These are phyloP conservation scores for Chara braunii DNA, from an alignment of 139 green algal genomes.

Conservation along the genomic window DNA sequence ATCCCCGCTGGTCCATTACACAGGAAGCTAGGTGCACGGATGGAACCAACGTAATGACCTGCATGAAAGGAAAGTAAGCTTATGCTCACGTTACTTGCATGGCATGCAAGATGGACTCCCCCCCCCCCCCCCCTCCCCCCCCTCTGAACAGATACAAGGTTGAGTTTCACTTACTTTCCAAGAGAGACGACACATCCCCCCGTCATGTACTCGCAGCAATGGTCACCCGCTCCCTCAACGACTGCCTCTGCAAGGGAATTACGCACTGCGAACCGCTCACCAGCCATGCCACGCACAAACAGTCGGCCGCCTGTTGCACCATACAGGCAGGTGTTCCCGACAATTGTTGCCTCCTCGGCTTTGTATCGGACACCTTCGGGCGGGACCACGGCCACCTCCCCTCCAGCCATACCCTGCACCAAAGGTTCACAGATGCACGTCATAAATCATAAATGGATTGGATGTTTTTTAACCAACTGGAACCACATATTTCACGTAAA, in stretches of 20 bases:
- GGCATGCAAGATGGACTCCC: too few species aligned
- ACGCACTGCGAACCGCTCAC: constrained; percentile 78
- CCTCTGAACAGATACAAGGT: too few species aligned
- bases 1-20: too few species aligned
- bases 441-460: too few species aligned
- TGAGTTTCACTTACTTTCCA: constrained; percentile 53
- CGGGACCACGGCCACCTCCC: constrained; percentile 83
- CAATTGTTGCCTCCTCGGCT: constrained; percentile 61
- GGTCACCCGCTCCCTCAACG: constrained; percentile 92
- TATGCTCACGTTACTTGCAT: too few species aligned
- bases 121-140: too few species aligned
- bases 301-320: constrained; percentile 88
- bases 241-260: constrained; percentile 88
- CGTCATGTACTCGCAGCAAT: constrained; percentile 99
- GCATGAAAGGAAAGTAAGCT: too few species aligned
- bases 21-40: too few species aligned
- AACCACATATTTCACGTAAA: too few species aligned
- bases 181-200: constrained; percentile 63
- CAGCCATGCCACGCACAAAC: constrained; percentile 84
- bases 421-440: neutral
- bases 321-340: constrained; percentile 98
- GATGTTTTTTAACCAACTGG: too few species aligned
- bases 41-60: too few species aligned
- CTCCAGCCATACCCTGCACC: constrained; percentile 79
- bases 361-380: constrained; percentile 55